phyloP scores from a whole-genome alignment of 768 basidiomycete species.

The Lepiota venenata region DNA sequence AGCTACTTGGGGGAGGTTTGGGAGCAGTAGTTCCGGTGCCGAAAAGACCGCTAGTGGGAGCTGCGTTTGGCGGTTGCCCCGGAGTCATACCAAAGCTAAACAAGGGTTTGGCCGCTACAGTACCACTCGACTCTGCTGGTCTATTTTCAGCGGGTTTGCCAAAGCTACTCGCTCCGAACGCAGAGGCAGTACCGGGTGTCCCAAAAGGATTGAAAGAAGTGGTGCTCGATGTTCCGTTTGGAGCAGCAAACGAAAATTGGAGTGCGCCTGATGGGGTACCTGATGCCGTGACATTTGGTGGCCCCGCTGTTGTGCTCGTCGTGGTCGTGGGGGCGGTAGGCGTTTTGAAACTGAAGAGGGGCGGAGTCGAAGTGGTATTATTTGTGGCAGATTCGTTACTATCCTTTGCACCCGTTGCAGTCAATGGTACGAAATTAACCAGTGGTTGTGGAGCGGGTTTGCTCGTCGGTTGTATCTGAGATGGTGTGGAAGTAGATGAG shows the following conservation, averaged over 20 bases:
- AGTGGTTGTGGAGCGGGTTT: background rate
- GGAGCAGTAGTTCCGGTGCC: conserved; percentile 11
- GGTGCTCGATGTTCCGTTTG: conserved; percentile 3
- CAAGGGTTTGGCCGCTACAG: conserved; percentile 12
- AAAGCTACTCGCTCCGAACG: background rate
- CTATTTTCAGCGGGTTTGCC: conserved; percentile 13
- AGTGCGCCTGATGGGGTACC: conserved; percentile 9
- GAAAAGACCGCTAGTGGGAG: background rate
- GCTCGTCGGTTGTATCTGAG: background rate
- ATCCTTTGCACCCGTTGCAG: conserved; percentile 1
- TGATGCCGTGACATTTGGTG: background rate
- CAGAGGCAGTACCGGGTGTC: background rate
- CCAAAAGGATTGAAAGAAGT: conserved; percentile 9
- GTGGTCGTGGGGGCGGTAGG: conserved; percentile 14
- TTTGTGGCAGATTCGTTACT: background rate
- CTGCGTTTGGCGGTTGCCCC: background rate
- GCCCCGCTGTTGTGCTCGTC: background rate
- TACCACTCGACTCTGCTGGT: conserved; percentile 5
- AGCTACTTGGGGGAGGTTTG: conserved; percentile 13
- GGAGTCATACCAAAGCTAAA: conserved; percentile 18
- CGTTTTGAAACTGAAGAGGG: conserved; percentile 21
- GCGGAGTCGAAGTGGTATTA: conserved; percentile 20
- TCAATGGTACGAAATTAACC: conserved; percentile 4
- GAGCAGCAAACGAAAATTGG: conserved; percentile 17
- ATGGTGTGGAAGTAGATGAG: background rate